phyloP scores from a whole-genome alignment of 2,329 filamentous ascomycete species.

The Colletotrichum phormii region DNA sequence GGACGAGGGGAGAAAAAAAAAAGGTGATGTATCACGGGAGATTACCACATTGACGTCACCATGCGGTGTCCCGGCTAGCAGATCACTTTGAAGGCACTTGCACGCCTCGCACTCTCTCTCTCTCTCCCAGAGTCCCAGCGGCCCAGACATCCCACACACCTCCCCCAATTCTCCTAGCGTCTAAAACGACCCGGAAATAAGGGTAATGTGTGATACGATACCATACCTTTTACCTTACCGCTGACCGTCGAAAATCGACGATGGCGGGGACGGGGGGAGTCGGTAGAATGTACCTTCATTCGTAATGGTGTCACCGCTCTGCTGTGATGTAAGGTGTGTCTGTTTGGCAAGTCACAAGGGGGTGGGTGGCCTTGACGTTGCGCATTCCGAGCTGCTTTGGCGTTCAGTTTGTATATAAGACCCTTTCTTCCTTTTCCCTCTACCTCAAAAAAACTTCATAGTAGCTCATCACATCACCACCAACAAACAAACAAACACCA shows the following conservation, averaged over 20 bases:
- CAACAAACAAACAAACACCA: conserved; percentile 1
- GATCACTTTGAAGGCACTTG: conserved; percentile 13
- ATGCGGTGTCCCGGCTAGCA: conserved; percentile 28
- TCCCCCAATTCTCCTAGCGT: neutral
- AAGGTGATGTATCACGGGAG: conserved; percentile 30
- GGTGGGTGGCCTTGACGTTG: neutral
- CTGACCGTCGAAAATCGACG: neutral
- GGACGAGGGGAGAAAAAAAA: neutral
- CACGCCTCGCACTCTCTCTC: conserved; percentile 4
- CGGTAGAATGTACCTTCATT: too few relatives aligned
- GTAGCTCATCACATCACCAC: neutral
- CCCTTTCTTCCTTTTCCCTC: neutral
- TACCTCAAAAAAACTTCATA: rapidly evolving
- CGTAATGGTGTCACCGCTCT: conserved; percentile 26
- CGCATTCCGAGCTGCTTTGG: conserved; percentile 11
- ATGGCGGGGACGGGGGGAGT: neutral
- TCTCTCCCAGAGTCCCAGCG: neutral
- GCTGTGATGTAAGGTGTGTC: conserved; percentile 32
- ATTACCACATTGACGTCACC: conserved; percentile 33
- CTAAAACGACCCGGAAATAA: neutral
- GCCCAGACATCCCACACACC: neutral
- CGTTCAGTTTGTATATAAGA: conserved; percentile 25
- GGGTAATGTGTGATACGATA: conserved; percentile 15
- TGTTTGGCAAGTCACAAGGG: conserved; percentile 6
- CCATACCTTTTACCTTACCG: neutral